Evolutionary conservation across 2,329 filamentous ascomycete genomes (phyloP), one percentile per base, ranked within the genome.

Genomic region (Neophaeococcomyces aloes): DNA sequence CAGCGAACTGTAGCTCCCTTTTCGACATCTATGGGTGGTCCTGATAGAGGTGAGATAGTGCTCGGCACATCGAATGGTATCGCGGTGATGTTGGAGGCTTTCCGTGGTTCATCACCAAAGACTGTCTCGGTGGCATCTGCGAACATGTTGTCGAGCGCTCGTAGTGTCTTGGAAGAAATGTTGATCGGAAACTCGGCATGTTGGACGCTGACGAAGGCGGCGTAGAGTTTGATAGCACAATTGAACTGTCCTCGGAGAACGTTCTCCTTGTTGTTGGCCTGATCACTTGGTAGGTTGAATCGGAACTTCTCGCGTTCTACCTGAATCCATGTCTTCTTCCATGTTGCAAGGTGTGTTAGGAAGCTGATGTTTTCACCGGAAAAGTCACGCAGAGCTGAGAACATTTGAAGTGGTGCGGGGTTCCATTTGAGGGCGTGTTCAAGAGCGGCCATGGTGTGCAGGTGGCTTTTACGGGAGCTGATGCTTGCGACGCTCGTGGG

Each of bases 311-410:
- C 29, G 8, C 36, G 31, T 44, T 30, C 52, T 34, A 17, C 33
- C 34, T 32, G 46, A 19, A 37, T 18, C 55, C 60, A 66, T 30
- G 54, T 43, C 38, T 58, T 53, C 53, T 71, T 75, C 72, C 74
- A 80, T 45, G 68, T 65, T 2, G 66, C 64, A 10, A 79, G 72
- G 30, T 68, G 63, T 10, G 69, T 70, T n/a, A 81, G 58, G 55
- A 81, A 81, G 33, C 76, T 69, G 46, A 81, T 75, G 54, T 82
- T 82, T 57, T 82, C 78, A 10, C 75, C 78, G 0, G 76, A 80
- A 56, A 81, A 81, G 53, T 81, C 78, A 21, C 72, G 69, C 6
- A 71, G 65, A 0, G 76, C 76, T 0, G 78, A 77, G 55, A 79
- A 82, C 34, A 74, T 61, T 41, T 78, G 72, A 0, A 82, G 65